phyloP scores from a whole-genome alignment of 257 asterid species.

The Petunia secreta region DNA sequence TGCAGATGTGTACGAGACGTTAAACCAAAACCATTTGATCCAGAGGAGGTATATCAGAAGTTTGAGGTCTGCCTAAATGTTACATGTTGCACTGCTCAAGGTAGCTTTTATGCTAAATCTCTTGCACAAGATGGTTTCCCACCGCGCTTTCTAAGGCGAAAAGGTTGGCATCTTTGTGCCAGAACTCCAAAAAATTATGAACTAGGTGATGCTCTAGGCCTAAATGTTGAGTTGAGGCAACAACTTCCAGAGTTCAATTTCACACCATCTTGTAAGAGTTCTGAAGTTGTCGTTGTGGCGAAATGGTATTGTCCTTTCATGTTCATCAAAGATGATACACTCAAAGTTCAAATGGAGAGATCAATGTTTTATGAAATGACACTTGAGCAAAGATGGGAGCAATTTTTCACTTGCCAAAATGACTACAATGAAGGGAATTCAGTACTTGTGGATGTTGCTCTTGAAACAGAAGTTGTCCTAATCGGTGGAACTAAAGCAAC shows the following conservation, averaged over 20 bases:
- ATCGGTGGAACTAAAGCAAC: constrained; percentile 35
- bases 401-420: constrained; percentile 41
- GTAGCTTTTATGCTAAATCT: constrained; percentile 37
- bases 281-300: constrained; percentile 38
- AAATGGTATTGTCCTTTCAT: constrained; percentile 74
- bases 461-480: constrained; percentile 43
- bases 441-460: constrained; percentile 41
- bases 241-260: constrained; percentile 25
- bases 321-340: constrained; percentile 58
- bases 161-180: constrained; percentile 24
- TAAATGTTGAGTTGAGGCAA: constrained; percentile 15
- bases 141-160: constrained; percentile 40
- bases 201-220: constrained; percentile 25
- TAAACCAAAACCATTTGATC: constrained; percentile 58
- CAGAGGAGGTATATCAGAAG: constrained; percentile 51
- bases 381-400: constrained; percentile 68
- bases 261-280: background rate
- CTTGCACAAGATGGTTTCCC: constrained; percentile 49
- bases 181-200: constrained; percentile 13
- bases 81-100: constrained; percentile 10
- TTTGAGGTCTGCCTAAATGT: constrained; percentile 32
- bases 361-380: constrained; percentile 58
- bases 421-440: constrained; percentile 11
- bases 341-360: constrained; percentile 47
- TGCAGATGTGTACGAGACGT: constrained; percentile 49